Conservation (phyloP, 2,329 filamentous ascomycete species). For the Cadophora gregata region DNA sequence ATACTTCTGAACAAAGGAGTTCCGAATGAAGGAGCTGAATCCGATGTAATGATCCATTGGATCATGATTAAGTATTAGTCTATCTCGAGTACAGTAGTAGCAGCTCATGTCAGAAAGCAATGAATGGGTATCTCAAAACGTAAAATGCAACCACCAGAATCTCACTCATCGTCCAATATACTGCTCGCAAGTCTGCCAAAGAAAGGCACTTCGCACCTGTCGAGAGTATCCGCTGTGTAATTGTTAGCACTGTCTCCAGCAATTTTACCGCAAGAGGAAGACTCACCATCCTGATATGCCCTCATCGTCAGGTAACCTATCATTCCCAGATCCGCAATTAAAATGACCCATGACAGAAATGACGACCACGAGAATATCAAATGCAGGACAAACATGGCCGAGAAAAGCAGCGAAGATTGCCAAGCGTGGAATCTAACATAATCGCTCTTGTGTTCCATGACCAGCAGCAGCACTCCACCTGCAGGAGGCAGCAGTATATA, state of each 20-base stretch:
- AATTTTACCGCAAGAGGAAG: not conserved
- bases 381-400: constrained; percentile 76
- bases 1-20: constrained; percentile 23
- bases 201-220: constrained; percentile 74
- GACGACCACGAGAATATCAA: constrained; percentile 85
- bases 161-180: constrained; percentile 83
- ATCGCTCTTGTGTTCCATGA: constrained; percentile 93
- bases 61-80: constrained; percentile 37
- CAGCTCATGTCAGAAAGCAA: constrained; percentile 19
- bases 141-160: constrained; percentile 11
- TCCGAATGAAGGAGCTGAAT: not conserved
- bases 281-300: constrained; percentile 79
- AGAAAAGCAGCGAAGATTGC: constrained; percentile 88
- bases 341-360: constrained; percentile 83
- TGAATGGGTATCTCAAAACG: constrained; percentile 38
- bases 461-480: constrained; percentile 81
- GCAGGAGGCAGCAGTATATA: constrained; percentile 86
- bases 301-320: constrained; percentile 79
- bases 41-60: not conserved
- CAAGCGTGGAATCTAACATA: constrained; percentile 98
- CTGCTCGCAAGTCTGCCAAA: constrained; percentile 85
- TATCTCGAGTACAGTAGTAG: constrained; percentile 23
- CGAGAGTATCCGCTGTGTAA: constrained; percentile 61
- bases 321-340: constrained; percentile 75
- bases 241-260: constrained; percentile 30